Evolutionary conservation across 768 basidiomycete genomes (phyloP), one percentile per base, ranked within the genome.

Genomic region (Rhodotorula babjevae): DNA sequence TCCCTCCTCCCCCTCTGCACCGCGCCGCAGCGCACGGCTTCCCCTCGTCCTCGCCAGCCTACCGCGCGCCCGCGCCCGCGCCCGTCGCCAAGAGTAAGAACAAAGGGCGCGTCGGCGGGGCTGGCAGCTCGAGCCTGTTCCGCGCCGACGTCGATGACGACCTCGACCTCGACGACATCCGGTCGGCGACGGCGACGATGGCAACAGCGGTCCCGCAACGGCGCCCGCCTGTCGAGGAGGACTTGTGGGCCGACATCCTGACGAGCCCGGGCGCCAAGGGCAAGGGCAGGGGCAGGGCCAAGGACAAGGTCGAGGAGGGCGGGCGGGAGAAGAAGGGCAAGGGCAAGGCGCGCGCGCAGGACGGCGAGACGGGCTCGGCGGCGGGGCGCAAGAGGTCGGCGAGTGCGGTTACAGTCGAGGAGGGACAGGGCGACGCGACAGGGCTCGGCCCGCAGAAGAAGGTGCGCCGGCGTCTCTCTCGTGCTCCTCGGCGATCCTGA

Each of bases 231-330:
- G n/a, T 15, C 27, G 60, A 61, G 18, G 40, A 58, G 5, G 71
- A 72, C 47, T 57, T 27, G 3, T 72, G 71, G 71, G 57, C 44
- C 16, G 61, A 61, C 1, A 58, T 63, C 25, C 52, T 72, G 5
- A 61, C 21, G 44, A 49, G 33, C 33, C 25, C 31, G 53, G 27
- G 36, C 31, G 8, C 31, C 53, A 27, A 5, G n/a, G 40, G 19
- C 33, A 63, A 63, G 62, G 62, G 49, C 21, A 62, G 61, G 65
- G 57, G 31, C 9, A 52, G 8, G 56, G 57, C 11, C 25, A 58
- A 57, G 40, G 36, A 4, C 36, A 9, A 9, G 56, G 57, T 14
- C 25, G 50, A 62, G 29, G 40, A 61, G 59, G 36, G 33, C 14
- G 15, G 0, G 47, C 56, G 61, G 59, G 21, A 27, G 33, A n/a